A percentile compares a stretch with the other conserved stretches of the same genome.
Conservation (phyloP, 768 basidiomycete species). For the Termitomyces bulborhizus region DNA sequence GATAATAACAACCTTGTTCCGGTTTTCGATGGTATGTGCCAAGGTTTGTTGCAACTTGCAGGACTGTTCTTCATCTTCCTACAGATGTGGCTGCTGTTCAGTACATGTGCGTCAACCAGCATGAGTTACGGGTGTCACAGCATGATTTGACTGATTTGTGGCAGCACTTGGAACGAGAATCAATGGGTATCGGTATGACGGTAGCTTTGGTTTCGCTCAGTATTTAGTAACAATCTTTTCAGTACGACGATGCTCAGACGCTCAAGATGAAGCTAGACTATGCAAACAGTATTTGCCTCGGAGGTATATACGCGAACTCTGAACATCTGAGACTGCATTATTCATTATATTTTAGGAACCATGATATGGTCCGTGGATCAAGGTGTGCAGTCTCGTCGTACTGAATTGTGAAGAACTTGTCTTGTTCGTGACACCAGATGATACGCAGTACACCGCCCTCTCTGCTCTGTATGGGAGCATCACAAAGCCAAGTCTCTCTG, state of each 20-base stretch:
- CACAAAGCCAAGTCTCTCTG: background rate
- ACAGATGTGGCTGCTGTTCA: background rate
- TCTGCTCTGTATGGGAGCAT: background rate
- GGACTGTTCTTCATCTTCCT: background rate
- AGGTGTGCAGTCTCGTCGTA: background rate
- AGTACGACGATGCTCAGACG: constrained; percentile 14
- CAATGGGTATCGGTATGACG: constrained; percentile 14
- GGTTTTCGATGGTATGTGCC: background rate
- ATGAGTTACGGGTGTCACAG: background rate
- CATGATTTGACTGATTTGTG: background rate
- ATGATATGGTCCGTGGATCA: constrained; percentile 11
- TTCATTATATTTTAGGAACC: constrained; percentile 1
- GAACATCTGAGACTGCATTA: background rate
- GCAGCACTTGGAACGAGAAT: constrained; percentile 4
- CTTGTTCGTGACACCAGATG: background rate
- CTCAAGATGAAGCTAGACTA: constrained; percentile 15
- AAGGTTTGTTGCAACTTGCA: background rate
- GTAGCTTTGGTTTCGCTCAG: background rate
- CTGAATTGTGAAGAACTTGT: background rate
- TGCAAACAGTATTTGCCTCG: constrained; percentile 14
- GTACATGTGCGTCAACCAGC: background rate
- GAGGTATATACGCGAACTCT: background rate
- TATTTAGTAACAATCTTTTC: background rate
- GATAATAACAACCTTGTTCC: background rate
- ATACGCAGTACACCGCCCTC: constrained; percentile 3